phyloP scores from a whole-genome alignment of 345 rosid species.

The Euphorbia tirucalli region DNA sequence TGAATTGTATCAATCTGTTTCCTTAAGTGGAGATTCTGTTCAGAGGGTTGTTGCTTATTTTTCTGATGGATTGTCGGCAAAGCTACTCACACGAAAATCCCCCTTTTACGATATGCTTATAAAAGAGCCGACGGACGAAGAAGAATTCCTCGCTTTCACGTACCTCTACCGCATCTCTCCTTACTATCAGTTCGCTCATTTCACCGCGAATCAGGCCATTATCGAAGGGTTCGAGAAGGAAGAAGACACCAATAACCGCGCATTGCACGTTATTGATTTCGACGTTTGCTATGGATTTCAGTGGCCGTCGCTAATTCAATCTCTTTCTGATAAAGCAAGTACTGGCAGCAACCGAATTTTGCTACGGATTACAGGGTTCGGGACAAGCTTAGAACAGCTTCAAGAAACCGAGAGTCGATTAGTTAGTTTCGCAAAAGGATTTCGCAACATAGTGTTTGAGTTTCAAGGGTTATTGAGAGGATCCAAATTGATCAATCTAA shows the following conservation, averaged over 20 bases:
- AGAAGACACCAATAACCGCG: conserved; percentile 30
- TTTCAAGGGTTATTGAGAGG: conserved; percentile 51
- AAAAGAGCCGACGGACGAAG: conserved; percentile 44
- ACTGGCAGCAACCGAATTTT: conserved; percentile 33
- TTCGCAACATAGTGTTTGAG: conserved; percentile 49
- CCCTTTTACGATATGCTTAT: conserved; percentile 58
- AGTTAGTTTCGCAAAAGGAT: conserved; percentile 49
- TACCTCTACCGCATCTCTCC: conserved; percentile 60
- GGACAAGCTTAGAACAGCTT: conserved; percentile 43
- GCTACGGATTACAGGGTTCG: conserved; percentile 48
- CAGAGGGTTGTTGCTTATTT: conserved; percentile 62
- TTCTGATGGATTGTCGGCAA: conserved; percentile 50
- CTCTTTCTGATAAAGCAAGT: conserved; percentile 56
- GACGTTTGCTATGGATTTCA: conserved; percentile 62
- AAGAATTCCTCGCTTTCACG: conserved; percentile 53
- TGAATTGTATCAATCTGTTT: conserved; percentile 44
- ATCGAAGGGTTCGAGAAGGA: conserved; percentile 56
- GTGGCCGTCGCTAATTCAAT: conserved; percentile 75
- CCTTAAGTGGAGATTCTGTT: conserved; percentile 55
- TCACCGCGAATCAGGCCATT: conserved; percentile 65
- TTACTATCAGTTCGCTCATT: conserved; percentile 65
- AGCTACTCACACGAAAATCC: conserved; percentile 48
- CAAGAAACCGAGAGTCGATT: conserved; percentile 59
- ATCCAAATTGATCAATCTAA: conserved; percentile 28
- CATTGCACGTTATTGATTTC: conserved; percentile 59